These are phyloP conservation scores for Saksenaea oblongispora DNA, from an alignment of 371 early-diverging fungal genomes.

Conservation along the genomic window DNA sequence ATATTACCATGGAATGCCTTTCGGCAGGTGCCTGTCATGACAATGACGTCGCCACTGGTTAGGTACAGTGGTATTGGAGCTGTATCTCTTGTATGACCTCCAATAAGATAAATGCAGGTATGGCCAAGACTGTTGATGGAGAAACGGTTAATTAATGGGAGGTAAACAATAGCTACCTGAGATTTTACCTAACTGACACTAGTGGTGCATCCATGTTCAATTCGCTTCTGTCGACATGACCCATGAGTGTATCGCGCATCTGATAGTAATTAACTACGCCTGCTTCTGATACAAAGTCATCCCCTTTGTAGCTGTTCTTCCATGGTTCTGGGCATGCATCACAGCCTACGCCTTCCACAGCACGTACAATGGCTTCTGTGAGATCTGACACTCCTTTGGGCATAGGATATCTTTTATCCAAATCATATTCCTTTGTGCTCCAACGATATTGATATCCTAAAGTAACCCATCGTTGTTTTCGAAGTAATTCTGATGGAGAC, in stretches of 20 bases:
- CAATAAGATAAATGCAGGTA: slow-evolving; percentile 80
- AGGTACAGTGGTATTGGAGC: slow-evolving; percentile 69
- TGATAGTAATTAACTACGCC: slow-evolving; percentile 96
- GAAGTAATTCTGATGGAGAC: slow-evolving; percentile 51
- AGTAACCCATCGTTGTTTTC: slow-evolving; percentile 84
- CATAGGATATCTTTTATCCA: slow-evolving; percentile 56
- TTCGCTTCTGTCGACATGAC: slow-evolving; percentile 94
- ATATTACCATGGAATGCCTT: slow-evolving; percentile 75
- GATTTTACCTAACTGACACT: slow-evolving; percentile 71
- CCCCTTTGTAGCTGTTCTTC: slow-evolving; percentile 49
- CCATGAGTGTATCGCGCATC: slow-evolving; percentile 82
- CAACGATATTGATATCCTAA: slow-evolving; percentile 94
- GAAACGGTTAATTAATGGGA: neutral
- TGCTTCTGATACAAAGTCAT: slow-evolving; percentile 79
- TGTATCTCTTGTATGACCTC: slow-evolving; percentile 65
- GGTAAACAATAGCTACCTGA: neutral
- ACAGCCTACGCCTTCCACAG: slow-evolving; percentile 49
- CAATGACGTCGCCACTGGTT: slow-evolving; percentile 82
- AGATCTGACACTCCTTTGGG: slow-evolving; percentile 51
- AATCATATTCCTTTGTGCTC: slow-evolving; percentile 78
- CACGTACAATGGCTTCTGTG: slow-evolving; percentile 52
- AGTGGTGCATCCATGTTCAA: slow-evolving; percentile 80
- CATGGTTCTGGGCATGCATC: slow-evolving; percentile 9
- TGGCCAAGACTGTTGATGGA: slow-evolving; percentile 68
- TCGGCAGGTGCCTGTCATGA: slow-evolving; percentile 79